phyloP scores from a whole-genome alignment of 345 rosid genomes.

The Bruguiera gymnorhiza region DNA sequence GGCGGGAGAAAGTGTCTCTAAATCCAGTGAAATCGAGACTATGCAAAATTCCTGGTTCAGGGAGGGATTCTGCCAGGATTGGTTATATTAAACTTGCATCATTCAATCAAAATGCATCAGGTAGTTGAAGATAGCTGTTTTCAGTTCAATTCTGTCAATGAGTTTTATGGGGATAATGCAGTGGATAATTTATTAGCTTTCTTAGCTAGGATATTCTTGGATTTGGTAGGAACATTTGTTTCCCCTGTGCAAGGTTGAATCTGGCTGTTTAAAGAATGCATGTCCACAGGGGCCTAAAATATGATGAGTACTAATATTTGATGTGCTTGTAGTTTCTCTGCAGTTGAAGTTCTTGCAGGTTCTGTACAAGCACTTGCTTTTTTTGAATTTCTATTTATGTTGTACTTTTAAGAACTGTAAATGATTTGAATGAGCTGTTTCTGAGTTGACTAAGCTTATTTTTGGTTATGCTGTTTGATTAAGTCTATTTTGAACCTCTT shows the following conservation, averaged over 20 bases:
- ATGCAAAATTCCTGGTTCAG: conserved; percentile 70
- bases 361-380: background rate
- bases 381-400: background rate
- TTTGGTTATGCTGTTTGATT: too few species aligned
- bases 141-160: conserved; percentile 8
- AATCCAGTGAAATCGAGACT: conserved; percentile 90
- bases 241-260: background rate
- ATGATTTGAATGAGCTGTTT: background rate
- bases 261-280: background rate
- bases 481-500: too few species aligned
- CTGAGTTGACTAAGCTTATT: background rate
- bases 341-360: background rate
- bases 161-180: background rate
- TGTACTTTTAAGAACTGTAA: background rate
- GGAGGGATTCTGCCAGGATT: conserved; percentile 60
- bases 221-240: background rate
- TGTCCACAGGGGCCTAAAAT: background rate
- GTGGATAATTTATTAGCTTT: background rate
- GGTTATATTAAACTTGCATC: conserved; percentile 88
- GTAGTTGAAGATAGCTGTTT: conserved; percentile 34
- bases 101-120: conserved; percentile 85
- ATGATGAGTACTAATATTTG: background rate
- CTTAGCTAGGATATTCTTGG: background rate
- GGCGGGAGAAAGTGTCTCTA: conserved; percentile 76
- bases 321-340: background rate